A percentile compares a stretch with the other conserved stretches of the same genome.
Conservation (phyloP, 164 flowering plant genomes). For the Warburgia ugandensis region DNA sequence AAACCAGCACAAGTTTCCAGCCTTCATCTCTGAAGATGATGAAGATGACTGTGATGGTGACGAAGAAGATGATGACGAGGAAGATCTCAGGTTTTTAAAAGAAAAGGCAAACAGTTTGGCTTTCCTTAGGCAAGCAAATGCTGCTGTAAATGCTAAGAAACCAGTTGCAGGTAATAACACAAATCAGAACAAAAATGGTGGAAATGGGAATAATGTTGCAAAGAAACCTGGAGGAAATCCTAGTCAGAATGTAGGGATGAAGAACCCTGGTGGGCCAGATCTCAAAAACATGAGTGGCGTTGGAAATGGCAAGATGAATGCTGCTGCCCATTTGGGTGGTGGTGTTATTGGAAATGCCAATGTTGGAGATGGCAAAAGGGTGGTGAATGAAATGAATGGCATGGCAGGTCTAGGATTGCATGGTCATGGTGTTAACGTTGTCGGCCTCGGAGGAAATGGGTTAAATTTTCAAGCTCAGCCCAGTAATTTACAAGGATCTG, state of each 20-base stretch:
- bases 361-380: slow-evolving; percentile 24
- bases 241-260: slow-evolving; percentile 6
- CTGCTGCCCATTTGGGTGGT: slow-evolving; percentile 20
- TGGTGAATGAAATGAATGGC: slow-evolving; percentile 13
- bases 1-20: slow-evolving; percentile 19
- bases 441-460: slow-evolving; percentile 6
- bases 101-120: slow-evolving; percentile 9
- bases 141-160: slow-evolving; percentile 6
- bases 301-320: slow-evolving; percentile 14
- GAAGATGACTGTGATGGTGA: slow-evolving; percentile 29
- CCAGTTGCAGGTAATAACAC: slow-evolving; percentile 4
- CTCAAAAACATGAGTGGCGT: slow-evolving; percentile 22
- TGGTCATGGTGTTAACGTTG: slow-evolving; percentile 22
- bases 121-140: slow-evolving; percentile 11
- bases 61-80: slow-evolving; percentile 39
- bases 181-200: slow-evolving; percentile 10
- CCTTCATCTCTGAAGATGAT: slow-evolving; percentile 32
- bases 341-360: slow-evolving; percentile 10
- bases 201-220: slow-evolving; percentile 6
- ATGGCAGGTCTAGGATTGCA: slow-evolving; percentile 39
- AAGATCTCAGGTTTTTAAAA: slow-evolving; percentile 15
- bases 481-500: slow-evolving; percentile 25
- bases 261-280: not conserved
- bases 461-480: slow-evolving; percentile 3
- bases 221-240: slow-evolving; percentile 12